phyloP scores from a whole-genome alignment of 805 yeast species.

The Saccharomycopsis selenospora region DNA sequence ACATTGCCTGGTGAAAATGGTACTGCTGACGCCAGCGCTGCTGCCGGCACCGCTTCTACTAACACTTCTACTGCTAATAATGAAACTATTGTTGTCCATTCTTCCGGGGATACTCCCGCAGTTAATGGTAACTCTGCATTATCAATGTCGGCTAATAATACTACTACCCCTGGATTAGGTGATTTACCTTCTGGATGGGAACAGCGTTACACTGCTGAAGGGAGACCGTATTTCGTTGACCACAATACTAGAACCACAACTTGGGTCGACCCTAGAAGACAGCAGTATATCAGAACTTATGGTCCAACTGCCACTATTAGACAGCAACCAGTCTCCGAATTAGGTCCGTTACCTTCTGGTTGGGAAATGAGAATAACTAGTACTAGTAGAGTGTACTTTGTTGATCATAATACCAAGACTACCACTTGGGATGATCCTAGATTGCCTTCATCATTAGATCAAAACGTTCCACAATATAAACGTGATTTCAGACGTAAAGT shows the following conservation, averaged over 20 bases:
- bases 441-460: slow-evolving; percentile 93
- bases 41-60: slow-evolving; percentile 39
- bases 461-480: slow-evolving; percentile 97
- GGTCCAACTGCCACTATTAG: slow-evolving; percentile 84
- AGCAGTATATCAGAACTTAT: slow-evolving; percentile 92
- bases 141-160: slow-evolving; percentile 62
- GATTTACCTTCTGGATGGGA: slow-evolving; percentile 99
- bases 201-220: slow-evolving; percentile 95
- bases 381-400: slow-evolving; percentile 97
- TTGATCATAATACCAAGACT: slow-evolving; percentile 97
- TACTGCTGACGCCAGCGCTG: slow-evolving; percentile 43
- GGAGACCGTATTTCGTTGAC: slow-evolving; percentile 96
- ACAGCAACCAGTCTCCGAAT: slow-evolving; percentile 95
- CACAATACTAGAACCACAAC: slow-evolving; percentile 99
- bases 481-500: slow-evolving; percentile 98
- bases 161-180: slow-evolving; percentile 92
- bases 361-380: slow-evolving; percentile 99
- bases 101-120: slow-evolving; percentile 32
- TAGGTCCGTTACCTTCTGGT: slow-evolving; percentile 97
- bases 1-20: slow-evolving; percentile 65
- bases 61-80: slow-evolving; percentile 41
- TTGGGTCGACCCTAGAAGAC: slow-evolving; percentile 99
- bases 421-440: slow-evolving; percentile 99
- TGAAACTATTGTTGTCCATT: slow-evolving; percentile 31
- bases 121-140: slow-evolving; percentile 52